Evolutionary conservation across 1,284 basidiomycete species (phyloP), one percentile per base, ranked within the genome.

Genomic region (Somion occarium): DNA sequence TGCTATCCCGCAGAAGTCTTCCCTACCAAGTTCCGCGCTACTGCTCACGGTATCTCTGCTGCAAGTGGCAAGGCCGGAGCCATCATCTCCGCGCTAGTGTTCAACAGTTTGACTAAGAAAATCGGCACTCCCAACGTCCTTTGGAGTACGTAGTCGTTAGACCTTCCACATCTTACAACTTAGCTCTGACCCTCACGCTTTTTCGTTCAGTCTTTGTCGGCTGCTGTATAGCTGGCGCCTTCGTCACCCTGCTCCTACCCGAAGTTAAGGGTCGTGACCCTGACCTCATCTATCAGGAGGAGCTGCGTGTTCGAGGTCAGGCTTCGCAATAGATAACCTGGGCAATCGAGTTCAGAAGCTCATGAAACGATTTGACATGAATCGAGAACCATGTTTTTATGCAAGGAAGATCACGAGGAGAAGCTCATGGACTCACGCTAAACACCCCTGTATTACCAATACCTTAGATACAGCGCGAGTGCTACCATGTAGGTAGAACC

Each of bases 21-120:
- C 83, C 89, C 90, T 1, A 92, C 90, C 2, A 81, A 89, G 41
- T 90, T 89, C 69, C 77, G 88, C 48, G 85, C 85, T 0, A 88
- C 88, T 9, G 85, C 80, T 2, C 88, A 91, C 65, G 89, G 89
- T 67, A 90, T 93, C 62, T 85, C 83, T 19, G 89, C 89, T 23
- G 88, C 85, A 2, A 79, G 78, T 18, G 87, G 87, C 46, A 91
- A 91, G 67, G 74, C 89, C 44, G 89, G 89, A 37, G 88, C 88
- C 47, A 88, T 92, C 63, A 69, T 91, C 44, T 85, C 88, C 34
- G 85, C 89, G 44, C 80, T 92, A 56, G 88, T 77, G 7, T 92
- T 93, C 73, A 88, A 89, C 62, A 73, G 78, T 13, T 72, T 91
- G 39, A 80, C 76, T 49, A 70, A 80, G 56, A 72, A 73, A 37